phyloP scores from a whole-genome alignment of 176 grass and related monocot species.

The Raddia distichophylla region DNA sequence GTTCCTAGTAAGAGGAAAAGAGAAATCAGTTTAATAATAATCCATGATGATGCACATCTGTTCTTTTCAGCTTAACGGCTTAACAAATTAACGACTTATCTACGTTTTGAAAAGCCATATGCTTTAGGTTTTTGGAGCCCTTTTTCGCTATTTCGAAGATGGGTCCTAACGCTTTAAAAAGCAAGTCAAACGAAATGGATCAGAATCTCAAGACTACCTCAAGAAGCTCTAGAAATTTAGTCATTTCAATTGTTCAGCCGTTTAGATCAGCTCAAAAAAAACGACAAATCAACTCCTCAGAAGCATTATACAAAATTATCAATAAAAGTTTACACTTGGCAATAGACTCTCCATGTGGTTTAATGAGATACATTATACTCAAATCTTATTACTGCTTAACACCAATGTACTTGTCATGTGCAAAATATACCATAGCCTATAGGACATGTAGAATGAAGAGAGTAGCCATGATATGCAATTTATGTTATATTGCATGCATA shows the following conservation, averaged over 20 bases:
- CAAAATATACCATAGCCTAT: conserved; percentile 2
- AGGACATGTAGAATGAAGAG: conserved; percentile 1
- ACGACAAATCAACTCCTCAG: conserved; percentile 10
- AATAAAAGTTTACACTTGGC: conserved; percentile 7
- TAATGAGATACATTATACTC: conserved; percentile 1
- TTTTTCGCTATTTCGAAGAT: no score
- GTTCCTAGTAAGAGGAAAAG: conserved; percentile 22
- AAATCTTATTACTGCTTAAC: conserved; percentile 19
- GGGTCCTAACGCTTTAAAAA: no score
- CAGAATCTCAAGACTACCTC: no score
- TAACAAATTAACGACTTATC: no score
- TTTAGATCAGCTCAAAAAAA: no score
- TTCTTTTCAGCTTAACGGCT: no score
- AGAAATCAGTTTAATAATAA: conserved; percentile 35
- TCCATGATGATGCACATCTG: background rate
- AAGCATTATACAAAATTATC: conserved; percentile 4
- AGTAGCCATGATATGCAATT: background rate
- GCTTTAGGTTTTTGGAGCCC: no score
- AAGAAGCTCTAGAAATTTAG: no score
- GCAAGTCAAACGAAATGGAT: no score
- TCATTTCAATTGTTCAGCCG: no score
- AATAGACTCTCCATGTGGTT: background rate
- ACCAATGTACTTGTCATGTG: conserved; percentile 14
- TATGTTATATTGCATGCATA: background rate
- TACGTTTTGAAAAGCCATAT: no score